Evolutionary conservation across 768 basidiomycete genomes (phyloP), one percentile per base, ranked within the genome.

Genomic region (Boletus rufocinnamomeus): DNA sequence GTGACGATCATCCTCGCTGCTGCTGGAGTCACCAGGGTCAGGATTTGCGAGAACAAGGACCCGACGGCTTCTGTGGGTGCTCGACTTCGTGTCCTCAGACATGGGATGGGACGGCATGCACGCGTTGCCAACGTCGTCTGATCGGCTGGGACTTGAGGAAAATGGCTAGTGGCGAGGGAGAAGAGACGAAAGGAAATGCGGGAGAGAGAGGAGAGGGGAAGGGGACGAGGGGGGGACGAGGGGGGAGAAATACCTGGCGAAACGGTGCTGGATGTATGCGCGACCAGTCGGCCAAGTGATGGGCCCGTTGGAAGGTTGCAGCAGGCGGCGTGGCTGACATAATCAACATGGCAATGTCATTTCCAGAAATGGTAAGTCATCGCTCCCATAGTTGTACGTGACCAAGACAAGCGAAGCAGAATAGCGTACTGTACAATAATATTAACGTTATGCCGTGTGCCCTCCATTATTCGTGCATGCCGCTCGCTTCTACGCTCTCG

Each of bases 31-130:
- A 48, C 79, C 84, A 23, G 82, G 79, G 66, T 81, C 77, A 2
- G 85, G 86, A 68, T 89, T 89, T 59, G 81, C 79, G 62, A 90
- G 78, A 69, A 82, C 79, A 44, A 86, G 79, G 55, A 82, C 72
- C 61, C 76, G 77, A 65, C 72, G 79, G 59, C 57, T 60, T 54
- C 60, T 74, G 50, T 70, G 66, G 28, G 66, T 63, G 63, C 61
- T 67, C 44, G 76, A 76, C 71, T 80, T 76, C 56, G 79, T 68
- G 69, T 84, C 84, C 76, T 88, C 88, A 59, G 86, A 83, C 87
- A 88, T 88, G 68, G 69, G 54, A 56, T 61, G 65, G 57, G 61
- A 57, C 62, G 66, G 64, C 72, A 75, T 73, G 59, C 69, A 68
- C 63, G 69, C 64, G 64, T 71, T 63, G 53, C 43, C 64, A 61